Conservation (phyloP, 2,329 filamentous ascomycete species). For the Waltergamsia citrina region DNA sequence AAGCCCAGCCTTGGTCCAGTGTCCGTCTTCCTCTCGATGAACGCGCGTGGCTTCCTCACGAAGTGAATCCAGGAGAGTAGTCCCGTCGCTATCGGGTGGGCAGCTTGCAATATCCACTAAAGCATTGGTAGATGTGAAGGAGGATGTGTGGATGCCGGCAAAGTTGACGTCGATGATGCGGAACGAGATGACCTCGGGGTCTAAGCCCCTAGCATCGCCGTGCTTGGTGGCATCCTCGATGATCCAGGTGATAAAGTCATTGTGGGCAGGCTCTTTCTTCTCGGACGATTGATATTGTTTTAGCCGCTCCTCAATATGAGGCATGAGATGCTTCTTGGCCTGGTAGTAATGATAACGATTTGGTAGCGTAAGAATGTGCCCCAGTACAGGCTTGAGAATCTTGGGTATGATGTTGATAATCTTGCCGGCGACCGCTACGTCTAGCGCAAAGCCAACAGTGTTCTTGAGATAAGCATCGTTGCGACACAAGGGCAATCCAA, state of each 20-base stretch:
- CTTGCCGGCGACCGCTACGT: slow-evolving; percentile 10
- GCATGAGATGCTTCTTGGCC: not conserved
- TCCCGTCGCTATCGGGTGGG: not conserved
- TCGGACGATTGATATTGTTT: not conserved
- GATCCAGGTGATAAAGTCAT: slow-evolving; percentile 4
- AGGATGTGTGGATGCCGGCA: slow-evolving; percentile 3
- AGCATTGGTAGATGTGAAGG: slow-evolving; percentile 3
- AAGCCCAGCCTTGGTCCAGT: slow-evolving; percentile 28
- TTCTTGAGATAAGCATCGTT: slow-evolving; percentile 2
- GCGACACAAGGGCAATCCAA: not conserved
- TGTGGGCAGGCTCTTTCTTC: slow-evolving; percentile 1
- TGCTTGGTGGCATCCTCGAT: not conserved
- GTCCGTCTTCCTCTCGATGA: slow-evolving; percentile 10
- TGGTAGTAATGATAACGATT: slow-evolving; percentile 2
- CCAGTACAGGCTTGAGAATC: slow-evolving; percentile 2
- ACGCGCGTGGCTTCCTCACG: slow-evolving; percentile 24
- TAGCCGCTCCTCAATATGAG: slow-evolving; percentile 1
- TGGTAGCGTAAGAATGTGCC: slow-evolving; percentile 15
- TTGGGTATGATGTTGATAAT: slow-evolving; percentile 19
- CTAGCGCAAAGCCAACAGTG: slow-evolving; percentile 1
- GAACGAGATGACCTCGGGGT: not conserved
- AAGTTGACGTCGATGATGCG: slow-evolving; percentile 4
- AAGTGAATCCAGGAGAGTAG: slow-evolving; percentile 14
- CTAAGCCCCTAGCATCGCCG: not conserved
- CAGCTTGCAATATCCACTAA: slow-evolving; percentile 3